Percentiles rank a stretch among this genome's conserved stretches.
Conservation (phyloP, 2,329 filamentous ascomycete genomes). For the Bipolaris cookei region DNA sequence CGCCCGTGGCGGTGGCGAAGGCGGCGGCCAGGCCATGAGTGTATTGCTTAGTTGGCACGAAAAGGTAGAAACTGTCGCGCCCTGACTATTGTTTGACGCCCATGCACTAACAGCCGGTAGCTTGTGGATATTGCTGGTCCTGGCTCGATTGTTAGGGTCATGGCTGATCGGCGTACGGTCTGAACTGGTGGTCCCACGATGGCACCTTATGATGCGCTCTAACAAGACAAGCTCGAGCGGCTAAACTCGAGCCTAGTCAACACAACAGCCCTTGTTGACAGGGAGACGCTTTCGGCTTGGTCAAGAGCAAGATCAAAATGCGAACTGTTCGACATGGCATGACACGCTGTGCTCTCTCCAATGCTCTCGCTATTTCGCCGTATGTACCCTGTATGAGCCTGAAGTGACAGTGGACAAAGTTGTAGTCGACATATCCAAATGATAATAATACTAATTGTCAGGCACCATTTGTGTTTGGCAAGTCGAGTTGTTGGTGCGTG, state of each 20-base stretch:
- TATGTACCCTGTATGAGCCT: not conserved
- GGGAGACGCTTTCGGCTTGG: not conserved
- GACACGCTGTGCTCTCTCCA: not conserved
- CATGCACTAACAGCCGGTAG: constrained; percentile 44
- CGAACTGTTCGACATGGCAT: not conserved
- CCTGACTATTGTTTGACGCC: constrained; percentile 4
- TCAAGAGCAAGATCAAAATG: not conserved
- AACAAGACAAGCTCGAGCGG: not conserved
- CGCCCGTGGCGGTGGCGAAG: constrained; percentile 64
- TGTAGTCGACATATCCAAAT: not conserved
- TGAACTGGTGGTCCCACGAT: constrained; percentile 50
- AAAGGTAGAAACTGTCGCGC: constrained; percentile 61
- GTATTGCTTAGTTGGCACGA: constrained; percentile 98
- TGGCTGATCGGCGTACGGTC: constrained; percentile 95
- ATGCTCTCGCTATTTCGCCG: not conserved
- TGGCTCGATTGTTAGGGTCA: constrained; percentile 87
- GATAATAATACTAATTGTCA: constrained; percentile 5
- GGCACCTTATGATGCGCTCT: not conserved
- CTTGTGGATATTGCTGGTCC: constrained; percentile 90
- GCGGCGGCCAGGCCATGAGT: constrained; percentile 89
- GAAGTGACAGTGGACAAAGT: not conserved
- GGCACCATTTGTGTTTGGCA: constrained; percentile 8
- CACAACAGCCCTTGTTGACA: constrained; percentile 1
- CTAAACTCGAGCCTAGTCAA: not conserved
- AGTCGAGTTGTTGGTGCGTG: constrained; percentile 18